phyloP scores from a whole-genome alignment of 768 basidiomycete species.

The Hebeloma cylindrosporum region DNA sequence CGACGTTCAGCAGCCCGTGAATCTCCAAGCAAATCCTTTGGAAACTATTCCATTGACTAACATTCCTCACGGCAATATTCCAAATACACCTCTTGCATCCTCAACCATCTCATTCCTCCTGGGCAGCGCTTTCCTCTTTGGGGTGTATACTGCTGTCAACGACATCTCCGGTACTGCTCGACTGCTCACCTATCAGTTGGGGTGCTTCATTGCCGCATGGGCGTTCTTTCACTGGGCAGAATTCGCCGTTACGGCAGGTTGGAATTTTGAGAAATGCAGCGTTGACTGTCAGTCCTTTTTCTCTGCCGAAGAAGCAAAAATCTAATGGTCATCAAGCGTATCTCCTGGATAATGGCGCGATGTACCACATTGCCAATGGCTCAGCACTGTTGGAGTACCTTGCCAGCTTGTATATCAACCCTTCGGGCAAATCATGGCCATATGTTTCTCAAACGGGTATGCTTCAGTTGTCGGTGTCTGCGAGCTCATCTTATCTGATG shows the following conservation, averaged over 20 bases:
- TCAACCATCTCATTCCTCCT: constrained; percentile 83
- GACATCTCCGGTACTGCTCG: constrained; percentile 46
- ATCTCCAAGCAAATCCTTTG: constrained; percentile 38
- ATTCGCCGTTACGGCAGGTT: constrained; percentile 93
- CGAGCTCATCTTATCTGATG: not conserved
- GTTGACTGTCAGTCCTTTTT: constrained; percentile 77
- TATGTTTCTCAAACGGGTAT: constrained; percentile 61
- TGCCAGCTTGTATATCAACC: constrained; percentile 63
- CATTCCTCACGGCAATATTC: constrained; percentile 56
- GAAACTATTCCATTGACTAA: constrained; percentile 51
- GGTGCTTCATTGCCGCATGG: constrained; percentile 83
- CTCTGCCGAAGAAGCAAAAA: not conserved
- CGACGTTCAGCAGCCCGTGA: constrained; percentile 44
- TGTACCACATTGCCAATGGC: constrained; percentile 84
- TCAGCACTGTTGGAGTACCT: constrained; percentile 82
- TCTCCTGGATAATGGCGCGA: constrained; percentile 83
- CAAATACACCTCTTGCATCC: constrained; percentile 86
- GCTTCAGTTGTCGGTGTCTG: too few relatives aligned
- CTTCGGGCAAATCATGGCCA: constrained; percentile 58
- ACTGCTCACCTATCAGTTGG: constrained; percentile 77
- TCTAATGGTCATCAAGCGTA: constrained; percentile 59
- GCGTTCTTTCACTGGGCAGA: constrained; percentile 91
- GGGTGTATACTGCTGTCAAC: constrained; percentile 47
- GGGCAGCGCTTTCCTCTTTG: constrained; percentile 67
- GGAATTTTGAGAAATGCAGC: constrained; percentile 90